Percentiles rank a stretch among this genome's conserved stretches.
phyloP scores from a whole-genome alignment of 257 asterid genomes.

The Solanum virginianum region DNA sequence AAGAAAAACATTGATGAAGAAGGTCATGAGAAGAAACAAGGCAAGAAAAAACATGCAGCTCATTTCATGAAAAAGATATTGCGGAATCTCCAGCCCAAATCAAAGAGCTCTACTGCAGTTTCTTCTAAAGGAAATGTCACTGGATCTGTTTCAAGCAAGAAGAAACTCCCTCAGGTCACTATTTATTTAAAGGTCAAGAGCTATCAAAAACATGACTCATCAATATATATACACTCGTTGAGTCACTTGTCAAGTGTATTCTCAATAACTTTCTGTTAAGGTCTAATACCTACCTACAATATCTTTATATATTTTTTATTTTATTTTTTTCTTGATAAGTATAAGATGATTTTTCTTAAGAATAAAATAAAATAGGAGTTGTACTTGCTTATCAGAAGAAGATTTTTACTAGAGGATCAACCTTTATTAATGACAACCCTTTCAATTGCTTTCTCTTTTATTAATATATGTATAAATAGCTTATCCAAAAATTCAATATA shows the following conservation, averaged over 20 bases:
- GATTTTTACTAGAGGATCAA: background rate
- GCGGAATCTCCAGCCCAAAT: slow-evolving; percentile 35
- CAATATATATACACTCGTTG: too few relatives aligned
- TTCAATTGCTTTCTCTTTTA: too few relatives aligned
- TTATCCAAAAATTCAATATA: too few relatives aligned
- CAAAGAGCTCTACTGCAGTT: slow-evolving; percentile 20
- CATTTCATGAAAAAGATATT: slow-evolving; percentile 53
- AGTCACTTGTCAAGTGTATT: background rate
- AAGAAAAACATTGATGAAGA: slow-evolving; percentile 11
- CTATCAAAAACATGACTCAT: background rate
- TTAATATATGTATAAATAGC: too few relatives aligned
- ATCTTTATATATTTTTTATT: background rate
- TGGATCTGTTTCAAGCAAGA: slow-evolving; percentile 31
- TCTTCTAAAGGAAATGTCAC: slow-evolving; percentile 26
- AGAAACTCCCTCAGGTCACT: slow-evolving; percentile 63
- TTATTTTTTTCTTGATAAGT: too few relatives aligned
- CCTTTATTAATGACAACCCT: too few relatives aligned
- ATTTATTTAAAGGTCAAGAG: background rate
- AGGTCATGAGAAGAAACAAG: slow-evolving; percentile 19
- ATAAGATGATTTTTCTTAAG: background rate
- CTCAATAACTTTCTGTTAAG: background rate
- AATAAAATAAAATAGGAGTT: too few relatives aligned
- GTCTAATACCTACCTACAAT: background rate
- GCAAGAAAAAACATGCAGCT: slow-evolving; percentile 10
- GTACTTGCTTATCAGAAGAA: background rate